Conservation (phyloP, 306 rosid genomes). For the Cucurbita moschata region DNA sequence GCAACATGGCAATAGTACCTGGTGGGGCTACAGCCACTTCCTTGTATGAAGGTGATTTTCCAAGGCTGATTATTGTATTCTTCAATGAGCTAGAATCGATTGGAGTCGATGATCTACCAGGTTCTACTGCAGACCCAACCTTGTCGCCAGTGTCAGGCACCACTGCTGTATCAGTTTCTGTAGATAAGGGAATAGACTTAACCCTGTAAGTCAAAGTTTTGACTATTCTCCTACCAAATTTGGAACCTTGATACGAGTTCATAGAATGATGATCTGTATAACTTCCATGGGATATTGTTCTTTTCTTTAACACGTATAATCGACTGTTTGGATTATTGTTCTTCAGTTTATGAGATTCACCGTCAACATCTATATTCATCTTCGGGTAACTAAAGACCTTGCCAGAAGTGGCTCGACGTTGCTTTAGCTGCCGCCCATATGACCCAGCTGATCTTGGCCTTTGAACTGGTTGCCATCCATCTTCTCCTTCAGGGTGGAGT, state of each 20-base stretch:
- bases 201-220: slow-evolving; percentile 76
- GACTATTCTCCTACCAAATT: slow-evolving; percentile 65
- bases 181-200: slow-evolving; percentile 50
- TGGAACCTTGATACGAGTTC: slow-evolving; percentile 55
- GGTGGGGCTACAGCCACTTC: slow-evolving; percentile 99
- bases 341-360: slow-evolving; percentile 34
- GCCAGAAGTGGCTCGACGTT: slow-evolving; percentile 68
- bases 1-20: slow-evolving; percentile 64
- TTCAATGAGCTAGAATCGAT: slow-evolving; percentile 40
- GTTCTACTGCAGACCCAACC: slow-evolving; percentile 28
- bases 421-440: slow-evolving; percentile 59
- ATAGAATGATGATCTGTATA: slow-evolving; percentile 39
- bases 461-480: slow-evolving; percentile 97
- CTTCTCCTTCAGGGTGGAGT: slow-evolving; percentile 62
- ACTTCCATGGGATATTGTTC: slow-evolving; percentile 58
- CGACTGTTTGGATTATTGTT: slow-evolving; percentile 39
- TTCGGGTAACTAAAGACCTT: slow-evolving; percentile 69
- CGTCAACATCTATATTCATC: slow-evolving; percentile 45
- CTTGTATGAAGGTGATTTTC: slow-evolving; percentile 95
- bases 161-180: slow-evolving; percentile 28
- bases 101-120: slow-evolving; percentile 20
- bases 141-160: slow-evolving; percentile 17
- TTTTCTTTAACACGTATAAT: slow-evolving; percentile 62
- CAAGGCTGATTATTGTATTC: slow-evolving; percentile 53
- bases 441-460: slow-evolving; percentile 80